Conservation (phyloP, 352 stramenopile species). For the Plasmopara muralis region DNA sequence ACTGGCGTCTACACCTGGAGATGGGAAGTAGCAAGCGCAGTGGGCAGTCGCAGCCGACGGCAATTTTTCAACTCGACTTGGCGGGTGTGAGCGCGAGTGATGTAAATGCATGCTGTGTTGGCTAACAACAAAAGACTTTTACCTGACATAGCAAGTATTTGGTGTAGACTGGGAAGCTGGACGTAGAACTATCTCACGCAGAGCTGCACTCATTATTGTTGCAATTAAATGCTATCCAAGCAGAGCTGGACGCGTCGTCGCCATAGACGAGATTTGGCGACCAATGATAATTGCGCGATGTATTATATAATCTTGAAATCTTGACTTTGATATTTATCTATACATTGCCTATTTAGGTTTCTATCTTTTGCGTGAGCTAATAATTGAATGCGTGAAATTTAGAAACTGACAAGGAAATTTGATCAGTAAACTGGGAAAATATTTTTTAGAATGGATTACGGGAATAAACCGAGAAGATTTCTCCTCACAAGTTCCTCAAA, state of each 20-base stretch:
- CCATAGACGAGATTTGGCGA: conserved; percentile 2
- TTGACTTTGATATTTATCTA: too few relatives aligned
- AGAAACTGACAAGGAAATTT: too few relatives aligned
- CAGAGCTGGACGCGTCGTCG: conserved; percentile 28
- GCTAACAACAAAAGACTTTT: not conserved
- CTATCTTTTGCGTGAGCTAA: too few relatives aligned
- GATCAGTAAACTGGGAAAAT: too few relatives aligned
- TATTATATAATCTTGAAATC: too few relatives aligned
- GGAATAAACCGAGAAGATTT: too few relatives aligned
- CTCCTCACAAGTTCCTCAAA: too few relatives aligned
- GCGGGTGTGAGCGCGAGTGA: conserved; percentile 14
- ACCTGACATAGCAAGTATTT: conserved; percentile 1
- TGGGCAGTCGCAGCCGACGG: conserved; percentile 32
- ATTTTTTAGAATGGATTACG: too few relatives aligned
- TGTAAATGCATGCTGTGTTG: conserved; percentile 4
- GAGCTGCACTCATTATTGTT: conserved; percentile 48
- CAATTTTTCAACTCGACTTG: conserved; percentile 52
- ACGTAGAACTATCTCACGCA: conserved; percentile 52
- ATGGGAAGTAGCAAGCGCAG: conserved; percentile 39
- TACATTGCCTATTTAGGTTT: too few relatives aligned
- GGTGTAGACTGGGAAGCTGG: conserved; percentile 38
- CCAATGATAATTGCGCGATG: too few relatives aligned
- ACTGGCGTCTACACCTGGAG: conserved; percentile 52
- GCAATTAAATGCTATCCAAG: conserved; percentile 58
- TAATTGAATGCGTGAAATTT: too few relatives aligned